A percentile compares a stretch with the other conserved stretches of the same genome.
Conservation (phyloP, 768 basidiomycete species). For the Collybia mongolica region DNA sequence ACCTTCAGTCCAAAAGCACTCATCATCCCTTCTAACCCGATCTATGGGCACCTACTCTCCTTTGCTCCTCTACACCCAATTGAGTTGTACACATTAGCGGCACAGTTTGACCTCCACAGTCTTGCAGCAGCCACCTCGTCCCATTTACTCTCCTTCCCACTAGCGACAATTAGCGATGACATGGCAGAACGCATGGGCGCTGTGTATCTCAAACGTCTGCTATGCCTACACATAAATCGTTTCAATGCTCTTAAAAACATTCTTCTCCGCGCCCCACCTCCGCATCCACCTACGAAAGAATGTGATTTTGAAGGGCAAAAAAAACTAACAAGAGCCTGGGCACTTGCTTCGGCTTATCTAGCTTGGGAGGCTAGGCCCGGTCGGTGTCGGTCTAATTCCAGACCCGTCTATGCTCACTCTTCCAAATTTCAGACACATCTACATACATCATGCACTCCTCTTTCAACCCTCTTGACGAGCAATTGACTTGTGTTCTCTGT, state of each 20-base stretch:
- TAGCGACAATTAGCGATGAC: neutral
- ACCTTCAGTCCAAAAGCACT: constrained; percentile 16
- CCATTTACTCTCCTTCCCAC: too few species aligned
- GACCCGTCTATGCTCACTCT: neutral
- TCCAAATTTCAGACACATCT: neutral
- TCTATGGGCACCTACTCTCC: constrained; percentile 24
- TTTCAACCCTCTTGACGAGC: neutral
- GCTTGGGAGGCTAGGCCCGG: neutral
- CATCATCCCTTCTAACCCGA: constrained; percentile 21
- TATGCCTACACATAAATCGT: neutral
- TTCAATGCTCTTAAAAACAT: neutral
- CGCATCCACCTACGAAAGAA: neutral
- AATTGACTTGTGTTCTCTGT: neutral
- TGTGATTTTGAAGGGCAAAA: neutral
- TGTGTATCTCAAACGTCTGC: neutral
- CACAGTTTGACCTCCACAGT: constrained; percentile 27
- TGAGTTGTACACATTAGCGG: constrained; percentile 38
- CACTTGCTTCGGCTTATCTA: neutral
- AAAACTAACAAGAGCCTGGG: neutral
- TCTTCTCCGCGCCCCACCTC: neutral
- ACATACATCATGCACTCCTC: neutral
- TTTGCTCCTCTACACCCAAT: constrained; percentile 30
- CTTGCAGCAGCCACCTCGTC: constrained; percentile 29
- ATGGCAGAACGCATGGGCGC: neutral
- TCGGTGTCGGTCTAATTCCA: neutral